Percentiles rank a stretch among this genome's conserved stretches.
These are phyloP conservation scores for Carex myosuroides DNA, from an alignment of 176 grass and related monocot genomes.

Conservation along the genomic window DNA sequence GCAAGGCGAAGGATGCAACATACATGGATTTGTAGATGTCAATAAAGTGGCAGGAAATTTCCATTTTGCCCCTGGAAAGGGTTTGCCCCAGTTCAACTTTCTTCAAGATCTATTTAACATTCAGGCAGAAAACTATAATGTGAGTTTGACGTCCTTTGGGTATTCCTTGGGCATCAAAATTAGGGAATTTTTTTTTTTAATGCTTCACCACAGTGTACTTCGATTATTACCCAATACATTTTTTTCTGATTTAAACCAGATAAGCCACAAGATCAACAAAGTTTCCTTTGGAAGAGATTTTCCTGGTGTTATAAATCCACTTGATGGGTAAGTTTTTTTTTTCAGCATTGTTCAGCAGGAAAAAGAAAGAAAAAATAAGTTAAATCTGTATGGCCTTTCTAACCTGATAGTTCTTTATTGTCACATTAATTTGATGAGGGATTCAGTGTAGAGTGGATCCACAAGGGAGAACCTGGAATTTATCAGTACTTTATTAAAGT, in stretches of 20 bases:
- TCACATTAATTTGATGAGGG: constrained; percentile 12
- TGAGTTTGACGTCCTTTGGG: constrained; percentile 34
- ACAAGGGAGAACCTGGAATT: constrained; percentile 76
- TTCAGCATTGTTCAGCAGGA: background rate
- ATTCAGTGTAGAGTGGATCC: constrained; percentile 82
- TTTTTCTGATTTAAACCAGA: constrained; percentile 46
- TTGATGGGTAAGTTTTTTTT: constrained; percentile 79
- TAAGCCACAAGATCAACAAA: constrained; percentile 99
- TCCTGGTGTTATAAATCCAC: constrained; percentile 92
- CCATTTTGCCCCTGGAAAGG: constrained; percentile 97
- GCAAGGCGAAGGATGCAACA: constrained; percentile 93
- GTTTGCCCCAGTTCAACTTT: constrained; percentile 76
- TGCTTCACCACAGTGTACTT: background rate
- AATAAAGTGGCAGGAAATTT: constrained; percentile 99
- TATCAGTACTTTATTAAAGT: constrained; percentile 99
- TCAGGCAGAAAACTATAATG: constrained; percentile 94
- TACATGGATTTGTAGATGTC: constrained; percentile 93
- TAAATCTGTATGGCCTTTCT: constrained; percentile 9
- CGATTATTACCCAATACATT: background rate
- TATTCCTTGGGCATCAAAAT: constrained; percentile 5
- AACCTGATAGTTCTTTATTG: constrained; percentile 25
- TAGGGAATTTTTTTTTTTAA: background rate
- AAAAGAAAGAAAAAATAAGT: background rate
- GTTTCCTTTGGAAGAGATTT: constrained; percentile 96
- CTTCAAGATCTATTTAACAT: constrained; percentile 89